Evolutionary conservation across 2,329 filamentous ascomycete genomes (phyloP).

Genomic region (Drechslerella dactyloides): DNA sequence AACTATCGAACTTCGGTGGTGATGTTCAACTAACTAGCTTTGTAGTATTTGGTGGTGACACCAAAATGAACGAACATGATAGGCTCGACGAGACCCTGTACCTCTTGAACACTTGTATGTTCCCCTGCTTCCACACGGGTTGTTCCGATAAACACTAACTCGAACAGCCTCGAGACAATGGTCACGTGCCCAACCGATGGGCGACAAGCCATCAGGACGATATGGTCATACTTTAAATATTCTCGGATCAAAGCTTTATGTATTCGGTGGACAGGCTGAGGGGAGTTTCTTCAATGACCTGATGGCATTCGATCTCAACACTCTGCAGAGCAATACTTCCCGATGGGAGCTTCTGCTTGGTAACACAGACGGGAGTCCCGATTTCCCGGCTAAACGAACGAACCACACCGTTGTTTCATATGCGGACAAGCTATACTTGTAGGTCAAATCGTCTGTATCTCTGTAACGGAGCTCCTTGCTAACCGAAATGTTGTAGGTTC

Average conservation of each 20-base stretch:
- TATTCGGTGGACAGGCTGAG: constrained; percentile 97
- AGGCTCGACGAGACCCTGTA: constrained; percentile 93
- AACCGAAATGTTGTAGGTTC: constrained; percentile 67
- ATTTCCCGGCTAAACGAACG: constrained; percentile 83
- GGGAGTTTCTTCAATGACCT: constrained; percentile 98
- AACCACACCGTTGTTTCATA: constrained; percentile 92
- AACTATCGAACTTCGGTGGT: not conserved
- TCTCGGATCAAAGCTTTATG: constrained; percentile 92
- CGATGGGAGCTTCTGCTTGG: constrained; percentile 94
- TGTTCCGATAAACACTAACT: constrained; percentile 15
- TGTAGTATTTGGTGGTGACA: constrained; percentile 90
- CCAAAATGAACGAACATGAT: constrained; percentile 92
- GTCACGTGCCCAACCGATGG: constrained; percentile 89
- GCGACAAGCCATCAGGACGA: constrained; percentile 81
- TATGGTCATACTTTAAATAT: constrained; percentile 98
- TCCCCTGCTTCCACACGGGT: constrained; percentile 55
- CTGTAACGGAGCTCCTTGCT: constrained; percentile 28
- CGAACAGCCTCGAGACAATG: constrained; percentile 88
- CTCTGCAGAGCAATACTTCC: constrained; percentile 86
- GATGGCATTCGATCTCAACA: constrained; percentile 92
- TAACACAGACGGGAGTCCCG: constrained; percentile 69
- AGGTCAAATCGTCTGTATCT: constrained; percentile 58
- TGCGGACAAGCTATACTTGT: constrained; percentile 93
- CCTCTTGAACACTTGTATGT: constrained; percentile 93
- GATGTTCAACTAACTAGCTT: constrained; percentile 1